phyloP scores from a whole-genome alignment of 140 eudicot genomes.

The Erigeron philadelphicus region DNA sequence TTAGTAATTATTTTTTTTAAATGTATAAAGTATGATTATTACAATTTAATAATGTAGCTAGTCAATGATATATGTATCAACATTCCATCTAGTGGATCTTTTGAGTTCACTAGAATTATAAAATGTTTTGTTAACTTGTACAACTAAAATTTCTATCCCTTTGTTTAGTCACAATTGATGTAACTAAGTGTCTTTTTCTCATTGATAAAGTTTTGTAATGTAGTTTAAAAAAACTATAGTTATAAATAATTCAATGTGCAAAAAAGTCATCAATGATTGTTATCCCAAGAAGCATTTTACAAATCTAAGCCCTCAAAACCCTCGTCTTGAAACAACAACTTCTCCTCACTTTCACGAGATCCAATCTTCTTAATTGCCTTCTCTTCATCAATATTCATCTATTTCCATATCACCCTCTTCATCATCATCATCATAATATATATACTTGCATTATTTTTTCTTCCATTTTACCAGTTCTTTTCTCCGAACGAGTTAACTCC shows the following conservation, averaged over 20 bases:
- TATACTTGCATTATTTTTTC: slow-evolving; percentile 10
- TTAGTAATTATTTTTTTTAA: neutral
- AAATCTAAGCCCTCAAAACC: slow-evolving; percentile 42
- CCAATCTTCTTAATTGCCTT: slow-evolving; percentile 34
- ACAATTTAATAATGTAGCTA: neutral
- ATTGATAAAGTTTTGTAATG: neutral
- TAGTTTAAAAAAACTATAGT: neutral
- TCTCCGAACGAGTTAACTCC: slow-evolving; percentile 11
- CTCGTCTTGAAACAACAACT: slow-evolving; percentile 42
- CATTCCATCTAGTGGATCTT: slow-evolving; percentile 8
- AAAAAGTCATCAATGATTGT: slow-evolving; percentile 40
- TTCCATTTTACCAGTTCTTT: neutral
- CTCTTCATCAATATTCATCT: slow-evolving; percentile 20
- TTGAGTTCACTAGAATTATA: too few relatives aligned
- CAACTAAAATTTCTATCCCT: neutral
- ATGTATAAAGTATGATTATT: neutral
- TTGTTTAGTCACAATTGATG: slow-evolving; percentile 17
- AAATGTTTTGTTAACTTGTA: too few relatives aligned
- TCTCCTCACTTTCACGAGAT: slow-evolving; percentile 38
- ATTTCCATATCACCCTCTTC: slow-evolving; percentile 22
- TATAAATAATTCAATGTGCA: slow-evolving; percentile 24
- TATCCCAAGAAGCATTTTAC: slow-evolving; percentile 43
- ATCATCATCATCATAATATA: slow-evolving; percentile 9
- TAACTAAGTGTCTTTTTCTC: neutral
- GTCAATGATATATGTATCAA: neutral